Percentiles rank a stretch among this genome's conserved stretches.
phyloP scores from a whole-genome alignment of 441 rosid genomes.

The Croton setiger region DNA sequence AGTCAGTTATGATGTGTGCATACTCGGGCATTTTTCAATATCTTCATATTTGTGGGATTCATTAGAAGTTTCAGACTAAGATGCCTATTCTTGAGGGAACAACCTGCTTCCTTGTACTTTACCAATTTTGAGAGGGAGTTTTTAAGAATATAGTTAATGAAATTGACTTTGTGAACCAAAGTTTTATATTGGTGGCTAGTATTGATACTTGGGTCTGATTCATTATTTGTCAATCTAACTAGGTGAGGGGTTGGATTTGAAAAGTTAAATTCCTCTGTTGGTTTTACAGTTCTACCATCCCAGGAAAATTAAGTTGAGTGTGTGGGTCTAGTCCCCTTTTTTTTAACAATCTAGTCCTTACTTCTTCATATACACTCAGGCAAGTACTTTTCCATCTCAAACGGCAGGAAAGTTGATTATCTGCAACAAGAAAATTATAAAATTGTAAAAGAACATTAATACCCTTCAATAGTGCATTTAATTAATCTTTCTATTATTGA shows the following conservation, averaged over 20 bases:
- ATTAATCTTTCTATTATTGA: neutral
- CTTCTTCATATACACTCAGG: too few relatives aligned
- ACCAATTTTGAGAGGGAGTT: neutral
- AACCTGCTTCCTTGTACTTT: neutral
- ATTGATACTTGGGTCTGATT: neutral
- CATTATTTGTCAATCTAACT: too few relatives aligned
- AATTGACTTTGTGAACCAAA: neutral
- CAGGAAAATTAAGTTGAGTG: too few relatives aligned
- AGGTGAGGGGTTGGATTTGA: too few relatives aligned
- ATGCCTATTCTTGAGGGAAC: neutral
- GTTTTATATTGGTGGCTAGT: neutral
- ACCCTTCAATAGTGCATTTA: neutral
- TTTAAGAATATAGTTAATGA: neutral
- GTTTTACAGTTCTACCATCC: too few relatives aligned
- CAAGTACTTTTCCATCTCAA: too few relatives aligned
- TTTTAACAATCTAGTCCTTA: too few relatives aligned
- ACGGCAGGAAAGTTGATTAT: too few relatives aligned
- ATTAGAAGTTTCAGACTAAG: neutral
- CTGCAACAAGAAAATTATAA: too few relatives aligned
- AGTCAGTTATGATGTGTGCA: neutral
- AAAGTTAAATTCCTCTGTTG: too few relatives aligned
- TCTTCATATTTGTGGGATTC: neutral
- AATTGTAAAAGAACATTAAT: too few relatives aligned
- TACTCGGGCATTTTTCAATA: neutral
- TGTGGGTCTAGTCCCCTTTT: too few relatives aligned